Evolutionary conservation across 2,329 filamentous ascomycete species (phyloP), one percentile per base, ranked within the genome.

Genomic region (Botrytis sinoallii): DNA sequence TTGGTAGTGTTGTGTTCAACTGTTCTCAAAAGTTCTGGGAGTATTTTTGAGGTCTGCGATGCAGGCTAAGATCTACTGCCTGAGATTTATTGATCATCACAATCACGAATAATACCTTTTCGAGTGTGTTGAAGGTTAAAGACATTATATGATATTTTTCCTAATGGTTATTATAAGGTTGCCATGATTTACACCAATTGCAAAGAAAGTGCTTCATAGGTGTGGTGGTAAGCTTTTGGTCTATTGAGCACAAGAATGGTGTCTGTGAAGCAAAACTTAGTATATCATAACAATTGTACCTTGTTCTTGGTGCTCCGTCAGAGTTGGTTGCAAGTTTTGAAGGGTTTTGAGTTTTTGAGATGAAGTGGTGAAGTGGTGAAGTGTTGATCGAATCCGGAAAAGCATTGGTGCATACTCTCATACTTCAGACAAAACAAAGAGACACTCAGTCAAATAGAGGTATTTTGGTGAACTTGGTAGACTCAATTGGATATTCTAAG

Each of bases 321-420:
- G 9, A 42, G 14, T 40, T 42, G 32, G 25, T 29, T 20, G 25
- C 16, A 42, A 5, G 3, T 22, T 68, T 40, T 22, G 35, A 57
- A 29, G 3, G n/a, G 3, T 16, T 22, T 25, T 32, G 6, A 5
- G 4, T 25, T 32, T 57, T 55, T 57, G 10, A n/a, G 65, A 16
- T 68, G 25, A 68, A 68, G 48, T 68, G 48, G 5, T 68, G 35
- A 68, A 68, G 48, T 68, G 48, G 5, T 68, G 35, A 68, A 68
- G 48, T 68, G 48, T 42, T 55, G 48, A 57, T 57, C 4, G 12
- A 42, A n/a, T 68, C 7, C 48, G 35, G 65, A 68, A 32, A 68
- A 40, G 48, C 18, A 5, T 18, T n/a, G 18, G 20, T 42, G 29
- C 42, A 18, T 3, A 10, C 18, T 6, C n/a, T 57, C 48, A 42